Conservation (phyloP, 169 alveolate species). For the Plasmodium sp. region DNA sequence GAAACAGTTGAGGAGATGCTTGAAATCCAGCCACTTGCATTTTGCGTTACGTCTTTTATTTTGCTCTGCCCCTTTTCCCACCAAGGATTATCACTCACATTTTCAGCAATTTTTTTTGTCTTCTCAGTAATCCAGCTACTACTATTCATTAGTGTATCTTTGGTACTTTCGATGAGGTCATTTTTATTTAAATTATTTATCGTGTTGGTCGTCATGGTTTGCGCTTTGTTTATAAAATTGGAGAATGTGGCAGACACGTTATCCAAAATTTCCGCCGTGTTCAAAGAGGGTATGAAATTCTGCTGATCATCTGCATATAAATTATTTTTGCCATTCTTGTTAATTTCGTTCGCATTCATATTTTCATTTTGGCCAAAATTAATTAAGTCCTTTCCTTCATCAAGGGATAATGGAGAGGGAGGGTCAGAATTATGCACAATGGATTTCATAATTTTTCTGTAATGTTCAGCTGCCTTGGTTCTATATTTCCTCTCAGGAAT, state of each 20-base stretch:
- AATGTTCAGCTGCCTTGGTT: conserved; percentile 86
- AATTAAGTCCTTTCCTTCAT: conserved; percentile 51
- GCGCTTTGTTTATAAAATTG: conserved; percentile 51
- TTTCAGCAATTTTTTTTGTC: conserved; percentile 74
- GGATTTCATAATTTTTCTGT: conserved; percentile 75
- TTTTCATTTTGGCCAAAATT: conserved; percentile 65
- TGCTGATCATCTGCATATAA: conserved; percentile 14
- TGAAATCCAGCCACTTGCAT: conserved; percentile 76
- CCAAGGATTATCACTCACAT: conserved; percentile 74
- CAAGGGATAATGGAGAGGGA: conserved; percentile 59
- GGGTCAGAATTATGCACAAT: conserved; percentile 68
- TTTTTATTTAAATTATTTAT: conserved; percentile 57
- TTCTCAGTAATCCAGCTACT: conserved; percentile 73
- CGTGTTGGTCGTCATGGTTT: conserved; percentile 56
- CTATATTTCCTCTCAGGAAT: conserved; percentile 81
- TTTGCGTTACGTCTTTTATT: conserved; percentile 71
- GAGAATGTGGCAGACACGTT: conserved; percentile 65
- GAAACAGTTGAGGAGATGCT: conserved; percentile 62
- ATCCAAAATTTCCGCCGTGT: conserved; percentile 52
- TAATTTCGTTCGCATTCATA: conserved; percentile 36
- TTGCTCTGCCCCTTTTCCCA: conserved; percentile 72
- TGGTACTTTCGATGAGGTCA: conserved; percentile 64
- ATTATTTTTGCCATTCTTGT: conserved; percentile 33
- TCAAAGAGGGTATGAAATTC: conserved; percentile 37
- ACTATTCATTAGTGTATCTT: conserved; percentile 69